A percentile compares a stretch with the other conserved stretches of the same genome.
Conservation (phyloP, 352 stramenopile genomes). For the Globisporangium spiculum region DNA sequence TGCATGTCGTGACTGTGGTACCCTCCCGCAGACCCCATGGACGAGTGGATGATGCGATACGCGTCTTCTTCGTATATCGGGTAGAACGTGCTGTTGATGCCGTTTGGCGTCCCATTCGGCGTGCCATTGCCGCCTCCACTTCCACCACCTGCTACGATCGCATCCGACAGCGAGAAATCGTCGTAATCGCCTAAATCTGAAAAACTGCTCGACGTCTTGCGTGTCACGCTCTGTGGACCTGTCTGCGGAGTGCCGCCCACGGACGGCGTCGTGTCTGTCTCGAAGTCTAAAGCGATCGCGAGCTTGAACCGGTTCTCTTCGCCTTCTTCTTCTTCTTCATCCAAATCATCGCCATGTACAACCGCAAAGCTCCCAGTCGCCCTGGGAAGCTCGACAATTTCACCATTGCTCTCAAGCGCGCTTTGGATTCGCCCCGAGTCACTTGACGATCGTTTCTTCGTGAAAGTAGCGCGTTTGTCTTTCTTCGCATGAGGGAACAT, state of each 20-base stretch:
- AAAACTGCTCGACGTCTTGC: conserved; percentile 87
- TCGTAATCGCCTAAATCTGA: conserved; percentile 86
- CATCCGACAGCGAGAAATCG: conserved; percentile 73
- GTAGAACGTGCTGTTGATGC: conserved; percentile 58
- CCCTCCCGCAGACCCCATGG: conserved; percentile 38
- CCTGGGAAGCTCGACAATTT: not conserved
- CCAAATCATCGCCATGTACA: conserved; percentile 22
- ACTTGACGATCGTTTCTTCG: conserved; percentile 23
- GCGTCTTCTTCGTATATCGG: conserved; percentile 77
- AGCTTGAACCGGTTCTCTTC: conserved; percentile 46
- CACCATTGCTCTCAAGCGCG: conserved; percentile 22
- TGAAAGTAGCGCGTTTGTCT: conserved; percentile 7
- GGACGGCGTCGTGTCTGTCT: conserved; percentile 47
- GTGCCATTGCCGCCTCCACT: conserved; percentile 31
- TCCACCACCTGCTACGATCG: conserved; percentile 31
- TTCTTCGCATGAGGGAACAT: conserved; percentile 9
- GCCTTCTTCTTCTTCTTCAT: conserved; percentile 23
- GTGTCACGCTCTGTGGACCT: conserved; percentile 43
- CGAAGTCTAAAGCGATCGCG: conserved; percentile 62
- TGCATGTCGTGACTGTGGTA: conserved; percentile 27
- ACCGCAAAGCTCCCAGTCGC: conserved; percentile 19
- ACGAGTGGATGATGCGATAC: conserved; percentile 58
- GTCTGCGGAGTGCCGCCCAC: conserved; percentile 18
- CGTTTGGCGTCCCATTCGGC: conserved; percentile 17
- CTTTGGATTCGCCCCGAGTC: conserved; percentile 18